These are phyloP conservation scores for Chrysoporthe cubensis DNA, from an alignment of 2,329 filamentous ascomycete species.

Conservation along the genomic window DNA sequence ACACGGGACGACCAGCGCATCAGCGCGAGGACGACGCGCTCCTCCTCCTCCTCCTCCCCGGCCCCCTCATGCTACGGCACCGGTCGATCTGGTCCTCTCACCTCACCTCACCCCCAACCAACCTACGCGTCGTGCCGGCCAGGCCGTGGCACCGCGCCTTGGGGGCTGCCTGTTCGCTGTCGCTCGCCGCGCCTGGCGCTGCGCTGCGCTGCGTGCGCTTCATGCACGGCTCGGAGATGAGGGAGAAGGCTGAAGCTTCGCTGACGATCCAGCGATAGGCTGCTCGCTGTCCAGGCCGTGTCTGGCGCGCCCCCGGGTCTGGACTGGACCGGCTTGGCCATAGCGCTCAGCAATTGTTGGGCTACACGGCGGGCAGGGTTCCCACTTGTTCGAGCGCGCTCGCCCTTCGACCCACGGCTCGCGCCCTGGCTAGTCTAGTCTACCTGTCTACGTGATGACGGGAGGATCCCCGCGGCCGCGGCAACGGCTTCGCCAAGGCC, in stretches of 20 bases:
- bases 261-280: background rate
- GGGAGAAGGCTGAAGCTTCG: background rate
- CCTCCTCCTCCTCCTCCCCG: background rate
- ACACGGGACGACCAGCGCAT: background rate
- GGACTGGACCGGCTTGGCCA: no score
- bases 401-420: background rate
- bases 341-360: background rate
- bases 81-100: no score
- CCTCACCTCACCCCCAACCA: no score
- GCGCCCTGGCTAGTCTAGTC: background rate
- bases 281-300: background rate
- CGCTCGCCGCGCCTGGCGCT: background rate
- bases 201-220: background rate
- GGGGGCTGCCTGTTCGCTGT: background rate
- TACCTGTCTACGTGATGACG: background rate
- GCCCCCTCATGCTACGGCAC: no score
- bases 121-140: background rate
- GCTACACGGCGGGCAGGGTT: background rate
- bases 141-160: background rate
- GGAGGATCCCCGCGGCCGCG: background rate
- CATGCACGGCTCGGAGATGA: constrained; percentile 4
- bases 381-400: background rate
- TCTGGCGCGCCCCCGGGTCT: no score
- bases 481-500: background rate
- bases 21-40: background rate